Percentiles rank a stretch among this genome's conserved stretches.
Evolutionary conservation across 2,329 filamentous ascomycete genomes (phyloP).

Genomic region (Aureobasidium subglaciale): DNA sequence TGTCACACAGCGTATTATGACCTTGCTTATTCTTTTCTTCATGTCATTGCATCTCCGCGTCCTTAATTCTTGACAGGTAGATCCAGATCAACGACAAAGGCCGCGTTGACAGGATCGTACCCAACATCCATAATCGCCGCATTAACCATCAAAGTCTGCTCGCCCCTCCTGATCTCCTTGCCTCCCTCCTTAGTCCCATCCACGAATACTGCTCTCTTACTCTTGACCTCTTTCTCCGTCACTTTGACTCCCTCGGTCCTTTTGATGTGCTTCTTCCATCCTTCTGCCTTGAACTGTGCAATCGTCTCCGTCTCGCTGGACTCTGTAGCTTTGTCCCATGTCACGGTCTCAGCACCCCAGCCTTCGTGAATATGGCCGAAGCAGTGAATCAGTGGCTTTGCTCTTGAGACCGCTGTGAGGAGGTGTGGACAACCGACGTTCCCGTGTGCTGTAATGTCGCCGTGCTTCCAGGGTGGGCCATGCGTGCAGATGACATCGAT

Average conservation of each 20-base stretch:
- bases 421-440: slow-evolving; percentile 51
- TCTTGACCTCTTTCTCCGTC: slow-evolving; percentile 18
- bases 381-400: slow-evolving; percentile 49
- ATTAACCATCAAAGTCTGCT: slow-evolving; percentile 53
- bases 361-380: slow-evolving; percentile 59
- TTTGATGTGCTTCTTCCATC: slow-evolving; percentile 22
- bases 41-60: background rate
- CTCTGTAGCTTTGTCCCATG: slow-evolving; percentile 31
- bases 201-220: slow-evolving; percentile 29
- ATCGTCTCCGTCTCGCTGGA: slow-evolving; percentile 31
- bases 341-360: slow-evolving; percentile 38
- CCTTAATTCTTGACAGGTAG: slow-evolving; percentile 18
- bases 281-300: slow-evolving; percentile 20
- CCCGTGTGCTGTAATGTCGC: slow-evolving; percentile 38
- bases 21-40: no score
- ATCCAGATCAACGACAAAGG: slow-evolving; percentile 52
- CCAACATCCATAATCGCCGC: slow-evolving; percentile 48
- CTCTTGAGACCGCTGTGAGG: slow-evolving; percentile 43
- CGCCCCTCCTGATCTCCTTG: slow-evolving; percentile 35
- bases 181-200: slow-evolving; percentile 19
- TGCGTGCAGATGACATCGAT: slow-evolving; percentile 56
- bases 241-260: slow-evolving; percentile 15
- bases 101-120: slow-evolving; percentile 45
- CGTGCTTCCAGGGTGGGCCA: slow-evolving; percentile 47
- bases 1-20: no score